Evolutionary conservation across 306 rosid genomes (phyloP), one percentile per base, ranked within the genome.

Genomic region (Chamaecrista fasciculata): DNA sequence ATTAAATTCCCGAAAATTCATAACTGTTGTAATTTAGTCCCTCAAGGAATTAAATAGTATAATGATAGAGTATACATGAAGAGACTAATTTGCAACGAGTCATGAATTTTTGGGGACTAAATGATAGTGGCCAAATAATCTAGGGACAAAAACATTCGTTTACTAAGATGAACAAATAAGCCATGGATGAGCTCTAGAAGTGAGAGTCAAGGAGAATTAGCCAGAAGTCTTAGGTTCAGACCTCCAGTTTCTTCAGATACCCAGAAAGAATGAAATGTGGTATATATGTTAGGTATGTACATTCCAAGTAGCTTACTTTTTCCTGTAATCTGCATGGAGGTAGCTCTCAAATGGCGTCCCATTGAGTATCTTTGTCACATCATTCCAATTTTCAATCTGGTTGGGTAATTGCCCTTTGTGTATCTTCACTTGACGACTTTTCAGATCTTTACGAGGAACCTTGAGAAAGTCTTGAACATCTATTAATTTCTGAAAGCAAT

Each of bases 351-450:
- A 95, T 7, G 50, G 85, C 49, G 97, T 91, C 44, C 96, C 92
- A 0, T 42, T 72, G 58, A 95, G 85, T 11, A 85, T 67, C 82
- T 83, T 89, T 67, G 56, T 75, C 37, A 95, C 71, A 16, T 95
- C 85, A 7, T 82, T 71, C 92, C 92, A 86, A 25, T 95, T 91
- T 71, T 77, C 83, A 31, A 95, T 73, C 70, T 89, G 96, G 57
- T 70, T 69, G 23, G 89, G 80, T 73, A 91, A 78, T 1, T 87
- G 53, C 6, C 97, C 99, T 53, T 77, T 87, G 65, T 95, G 99
- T 76, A 95, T 95, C 89, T 89, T 95, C 79, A 95, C 99, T 43
- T 95, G 99, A 21, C 93, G 95, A 43, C 86, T 91, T 87, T 82
- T 91, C 59, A 91, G 67, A n/a, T 84, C 73, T 79, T 57, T 82